Conservation (phyloP, 1,284 basidiomycete genomes). For the Apiotrichum gamsii region DNA sequence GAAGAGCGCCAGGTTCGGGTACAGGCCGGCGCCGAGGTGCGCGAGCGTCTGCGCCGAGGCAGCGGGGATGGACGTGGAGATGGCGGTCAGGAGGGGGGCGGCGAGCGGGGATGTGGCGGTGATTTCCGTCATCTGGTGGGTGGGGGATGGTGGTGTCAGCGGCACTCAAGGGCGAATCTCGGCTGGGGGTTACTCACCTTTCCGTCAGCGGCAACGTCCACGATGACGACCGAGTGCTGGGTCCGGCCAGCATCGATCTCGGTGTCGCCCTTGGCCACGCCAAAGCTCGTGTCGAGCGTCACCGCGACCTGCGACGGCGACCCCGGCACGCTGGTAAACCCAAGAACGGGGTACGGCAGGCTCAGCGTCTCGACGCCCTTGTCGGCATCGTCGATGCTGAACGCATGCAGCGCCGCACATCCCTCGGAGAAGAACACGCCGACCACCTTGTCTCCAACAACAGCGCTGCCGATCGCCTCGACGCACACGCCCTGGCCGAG, state of each 20-base stretch:
- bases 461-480: slow-evolving; percentile 31
- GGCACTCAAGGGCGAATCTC: background rate
- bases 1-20: slow-evolving; percentile 36
- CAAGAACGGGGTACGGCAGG: slow-evolving; percentile 39
- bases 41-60: slow-evolving; percentile 14
- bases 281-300: slow-evolving; percentile 40
- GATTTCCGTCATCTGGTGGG: slow-evolving; percentile 5
- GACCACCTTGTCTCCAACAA: slow-evolving; percentile 27
- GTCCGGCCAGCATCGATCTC: background rate
- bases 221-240: slow-evolving; percentile 1
- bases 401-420: slow-evolving; percentile 38
- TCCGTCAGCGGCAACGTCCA: slow-evolving; percentile 18
- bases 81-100: slow-evolving; percentile 2
- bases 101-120: background rate
- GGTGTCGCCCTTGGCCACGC: slow-evolving; percentile 22
- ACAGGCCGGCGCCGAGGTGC: slow-evolving; percentile 31
- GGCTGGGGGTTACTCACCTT: slow-evolving; percentile 15
- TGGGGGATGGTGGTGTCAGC: background rate
- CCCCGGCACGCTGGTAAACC: slow-evolving; percentile 30
- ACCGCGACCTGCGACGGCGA: slow-evolving; percentile 26
- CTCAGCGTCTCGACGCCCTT: slow-evolving; percentile 24
- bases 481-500: slow-evolving; percentile 42
- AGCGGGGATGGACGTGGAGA: background rate
- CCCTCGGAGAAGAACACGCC: slow-evolving; percentile 44
- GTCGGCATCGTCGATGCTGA: slow-evolving; percentile 20